Base-by-base conservation (phyloP, 345 rosid genomes). In the Linum tenue region DNA sequence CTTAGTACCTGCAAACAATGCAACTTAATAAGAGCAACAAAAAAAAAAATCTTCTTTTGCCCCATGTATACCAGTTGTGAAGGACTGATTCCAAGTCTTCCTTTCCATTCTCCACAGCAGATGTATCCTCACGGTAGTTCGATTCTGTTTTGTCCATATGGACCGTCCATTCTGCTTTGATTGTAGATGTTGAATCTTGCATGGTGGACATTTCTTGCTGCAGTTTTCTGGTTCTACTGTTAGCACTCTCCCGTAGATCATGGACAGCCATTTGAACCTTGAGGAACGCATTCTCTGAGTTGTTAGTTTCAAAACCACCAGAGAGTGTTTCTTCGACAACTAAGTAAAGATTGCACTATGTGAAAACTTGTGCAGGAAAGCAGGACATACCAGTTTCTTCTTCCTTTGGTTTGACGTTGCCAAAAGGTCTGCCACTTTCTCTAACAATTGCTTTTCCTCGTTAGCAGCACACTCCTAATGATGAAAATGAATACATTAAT, bases 171-270 rank as follows among this genome's bases (percentile, higher is more conserved):
- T 91, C 84, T 7, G 80, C 69, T 78, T 87, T 89, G 73, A 91
- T 79, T 14, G 86, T 81, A 48, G 81, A 83, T 44, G 96, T 81
- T 60, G 92, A 84, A 64, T 82, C 91, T 72, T 90, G 88, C 97
- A 95, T 83, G 15, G 94, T 87, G 57, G 90, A 85, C 95, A 89
- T 89, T 80, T 91, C 99, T 77, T 84, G 82, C 73, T 89, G 99
- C 65, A 91, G 69, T 42, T 81, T 82, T 63, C 61, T 76, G 44
- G 95, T 89, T 89, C 85, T 85, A 71, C 81, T 76, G 76, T 85
- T 83, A 69, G 91, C 78, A 64, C 86, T 84, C 68, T 87, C 89
- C 38, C 86, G 87, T 56, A 95, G 80, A 80, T 91, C 97, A 41
- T 84, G 84, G 67, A 95, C 90, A 61, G 96, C 86, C 84, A 78